These are phyloP conservation scores for Elaeis guineensis DNA, from an alignment of 176 grass and related monocot species.

Conservation along the genomic window DNA sequence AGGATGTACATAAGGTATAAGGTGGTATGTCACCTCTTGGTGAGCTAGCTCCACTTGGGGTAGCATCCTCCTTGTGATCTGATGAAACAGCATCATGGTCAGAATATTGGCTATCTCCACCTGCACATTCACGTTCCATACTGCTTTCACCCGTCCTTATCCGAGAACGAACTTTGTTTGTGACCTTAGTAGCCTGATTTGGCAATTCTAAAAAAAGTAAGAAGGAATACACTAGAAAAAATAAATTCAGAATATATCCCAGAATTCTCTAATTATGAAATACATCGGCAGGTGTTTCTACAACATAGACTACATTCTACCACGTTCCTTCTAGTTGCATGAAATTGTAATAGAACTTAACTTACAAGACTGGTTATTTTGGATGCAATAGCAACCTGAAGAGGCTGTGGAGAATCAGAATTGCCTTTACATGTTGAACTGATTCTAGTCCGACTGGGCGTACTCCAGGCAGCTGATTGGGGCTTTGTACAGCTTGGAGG, in stretches of 20 bases:
- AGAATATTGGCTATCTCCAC: slow-evolving; percentile 36
- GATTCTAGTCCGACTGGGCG: slow-evolving; percentile 23
- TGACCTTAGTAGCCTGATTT: slow-evolving; percentile 82
- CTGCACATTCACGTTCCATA: slow-evolving; percentile 48
- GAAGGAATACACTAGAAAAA: slow-evolving; percentile 34
- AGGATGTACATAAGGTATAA: slow-evolving; percentile 16
- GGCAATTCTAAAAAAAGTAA: slow-evolving; percentile 56
- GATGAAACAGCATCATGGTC: slow-evolving; percentile 28
- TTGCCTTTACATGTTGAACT: slow-evolving; percentile 38
- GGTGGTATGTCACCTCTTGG: slow-evolving; percentile 44
- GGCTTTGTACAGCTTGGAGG: slow-evolving; percentile 42
- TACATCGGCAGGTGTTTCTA: not conserved
- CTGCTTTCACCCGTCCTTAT: slow-evolving; percentile 47
- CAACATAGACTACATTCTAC: not conserved
- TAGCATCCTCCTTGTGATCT: slow-evolving; percentile 56
- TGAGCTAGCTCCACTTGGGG: slow-evolving; percentile 50
- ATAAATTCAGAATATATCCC: not conserved
- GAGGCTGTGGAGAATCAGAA: slow-evolving; percentile 47
- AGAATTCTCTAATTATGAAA: not conserved
- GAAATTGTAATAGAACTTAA: slow-evolving; percentile 8
- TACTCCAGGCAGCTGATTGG: slow-evolving; percentile 35
- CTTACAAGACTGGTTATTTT: slow-evolving; percentile 91
- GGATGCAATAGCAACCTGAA: slow-evolving; percentile 72
- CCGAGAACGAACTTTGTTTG: slow-evolving; percentile 93
- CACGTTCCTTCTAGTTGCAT: slow-evolving; percentile 7